Evolutionary conservation across 768 basidiomycete species (phyloP), one percentile per base, ranked within the genome.

Genomic region (Agrocybe chaxingu): DNA sequence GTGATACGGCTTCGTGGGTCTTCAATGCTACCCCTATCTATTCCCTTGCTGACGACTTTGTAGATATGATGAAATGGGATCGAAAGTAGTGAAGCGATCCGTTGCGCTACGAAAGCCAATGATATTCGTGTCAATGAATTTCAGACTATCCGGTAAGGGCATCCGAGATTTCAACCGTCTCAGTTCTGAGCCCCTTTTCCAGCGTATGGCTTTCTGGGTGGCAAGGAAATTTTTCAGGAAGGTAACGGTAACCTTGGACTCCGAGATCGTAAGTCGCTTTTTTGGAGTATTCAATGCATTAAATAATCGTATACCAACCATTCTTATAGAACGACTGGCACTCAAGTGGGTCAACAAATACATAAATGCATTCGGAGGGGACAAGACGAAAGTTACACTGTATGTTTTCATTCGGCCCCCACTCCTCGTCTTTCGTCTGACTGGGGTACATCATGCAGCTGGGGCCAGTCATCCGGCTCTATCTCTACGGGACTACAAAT

Each of bases 341-440:
- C 58, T 87, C 29, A 64, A 77, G 56, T 87, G 84, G 84, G 72
- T 85, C 3, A 76, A 83, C 47, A 72, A 78, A 57, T 79, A 86
- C 59, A 82, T 85, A 46, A 57, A 57, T 18, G 68, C 72, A 2
- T 87, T 85, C 48, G 83, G 84, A 3, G 85, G 85, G 8, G 79
- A 87, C 62, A 73, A 75, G 4, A 55, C 57, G 0, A 77, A 76
- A 56, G 80, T 81, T 9, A 80, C 78, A 0, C 72, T 80, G 77
- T 79, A 55, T 13, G 63, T 54, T 10, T 29, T 34, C 10, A 19
- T 32, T 42, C 47, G 16, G 37, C n/a, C n/a, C 3, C 3, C 12
- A 31, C 1, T 31, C 24, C 24, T 10, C 47, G 8, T 35, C n/a
- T 19, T 7, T 30, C 7, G 9, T 37, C 47, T 35, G 4, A 39